Conservation (phyloP, 2,329 filamentous ascomycete genomes). For the Aspergillus sp. region DNA sequence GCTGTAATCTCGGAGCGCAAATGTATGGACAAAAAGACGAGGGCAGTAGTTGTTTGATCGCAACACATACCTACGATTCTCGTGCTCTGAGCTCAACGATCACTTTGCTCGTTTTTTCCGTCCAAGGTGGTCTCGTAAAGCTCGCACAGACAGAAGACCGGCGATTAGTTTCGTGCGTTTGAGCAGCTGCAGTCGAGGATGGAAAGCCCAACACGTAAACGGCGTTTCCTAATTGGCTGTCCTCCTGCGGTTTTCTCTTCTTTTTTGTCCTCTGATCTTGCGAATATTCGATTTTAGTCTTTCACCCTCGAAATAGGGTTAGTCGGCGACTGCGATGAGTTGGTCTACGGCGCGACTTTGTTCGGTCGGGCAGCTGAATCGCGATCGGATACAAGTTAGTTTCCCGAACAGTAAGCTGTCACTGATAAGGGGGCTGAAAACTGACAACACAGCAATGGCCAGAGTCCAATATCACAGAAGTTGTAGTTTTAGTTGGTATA, state of each 20-base stretch:
- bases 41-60: constrained; percentile 65
- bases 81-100: constrained; percentile 21
- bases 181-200: constrained; percentile 32
- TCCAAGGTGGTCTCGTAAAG: constrained; percentile 31
- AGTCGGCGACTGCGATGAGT: constrained; percentile 19
- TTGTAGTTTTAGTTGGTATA: constrained; percentile 21
- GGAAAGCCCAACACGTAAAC: constrained; percentile 27
- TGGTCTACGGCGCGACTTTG: constrained; percentile 17
- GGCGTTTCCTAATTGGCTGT: constrained; percentile 22
- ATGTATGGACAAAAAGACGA: constrained; percentile 43
- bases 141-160: constrained; percentile 22
- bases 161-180: constrained; percentile 19
- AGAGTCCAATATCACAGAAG: constrained; percentile 22
- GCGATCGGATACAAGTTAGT: constrained; percentile 22
- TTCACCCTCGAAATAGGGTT: constrained; percentile 11
- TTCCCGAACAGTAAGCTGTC: constrained; percentile 20
- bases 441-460: constrained; percentile 20
- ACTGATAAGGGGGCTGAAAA: constrained; percentile 25
- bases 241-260: constrained; percentile 21
- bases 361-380: constrained; percentile 26
- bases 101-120: constrained; percentile 29
- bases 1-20: constrained; percentile 2
- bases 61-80: constrained; percentile 62
- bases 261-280: constrained; percentile 15
- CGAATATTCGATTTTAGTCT: constrained; percentile 9